Evolutionary conservation across 2,329 filamentous ascomycete species (phyloP).

Genomic region (Aureobasidium sp.): DNA sequence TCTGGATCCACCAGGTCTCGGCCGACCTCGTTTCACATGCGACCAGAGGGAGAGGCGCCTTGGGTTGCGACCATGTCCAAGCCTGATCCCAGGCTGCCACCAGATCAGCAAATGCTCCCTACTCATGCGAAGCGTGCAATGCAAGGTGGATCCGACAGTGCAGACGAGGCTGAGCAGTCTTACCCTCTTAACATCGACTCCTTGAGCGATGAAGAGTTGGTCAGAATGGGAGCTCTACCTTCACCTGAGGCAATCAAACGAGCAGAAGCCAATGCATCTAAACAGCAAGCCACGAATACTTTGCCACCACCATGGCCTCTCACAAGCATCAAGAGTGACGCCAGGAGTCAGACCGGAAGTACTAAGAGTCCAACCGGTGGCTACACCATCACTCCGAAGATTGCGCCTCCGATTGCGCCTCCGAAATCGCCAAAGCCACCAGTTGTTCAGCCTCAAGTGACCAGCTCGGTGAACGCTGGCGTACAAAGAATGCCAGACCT

Average conservation of each 20-base stretch:
- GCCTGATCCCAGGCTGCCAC: slow-evolving; percentile 85
- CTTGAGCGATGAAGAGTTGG: slow-evolving; percentile 57
- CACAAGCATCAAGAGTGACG: slow-evolving; percentile 21
- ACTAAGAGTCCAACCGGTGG: slow-evolving; percentile 34
- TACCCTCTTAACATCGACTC: slow-evolving; percentile 84
- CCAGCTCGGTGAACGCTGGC: slow-evolving; percentile 25
- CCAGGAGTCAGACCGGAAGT: slow-evolving; percentile 21
- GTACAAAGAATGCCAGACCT: slow-evolving; percentile 47
- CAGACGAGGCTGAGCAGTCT: slow-evolving; percentile 78
- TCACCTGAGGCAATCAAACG: slow-evolving; percentile 3
- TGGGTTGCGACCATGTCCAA: slow-evolving; percentile 95
- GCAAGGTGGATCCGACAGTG: slow-evolving; percentile 94
- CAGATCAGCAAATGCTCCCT: slow-evolving; percentile 89
- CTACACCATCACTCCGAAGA: slow-evolving; percentile 41
- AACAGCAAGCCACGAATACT: not conserved
- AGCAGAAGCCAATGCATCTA: not conserved
- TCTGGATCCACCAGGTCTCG: slow-evolving; percentile 26
- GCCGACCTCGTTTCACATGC: slow-evolving; percentile 38
- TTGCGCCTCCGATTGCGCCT: slow-evolving; percentile 33
- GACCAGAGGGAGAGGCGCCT: slow-evolving; percentile 87
- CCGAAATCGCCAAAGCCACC: slow-evolving; percentile 20
- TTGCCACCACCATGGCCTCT: slow-evolving; percentile 19
- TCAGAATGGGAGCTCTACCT: slow-evolving; percentile 31
- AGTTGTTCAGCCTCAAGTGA: not conserved
- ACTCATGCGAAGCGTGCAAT: slow-evolving; percentile 86